Conservation (phyloP, 2,329 filamentous ascomycete species). For the Colletotrichum navitas region DNA sequence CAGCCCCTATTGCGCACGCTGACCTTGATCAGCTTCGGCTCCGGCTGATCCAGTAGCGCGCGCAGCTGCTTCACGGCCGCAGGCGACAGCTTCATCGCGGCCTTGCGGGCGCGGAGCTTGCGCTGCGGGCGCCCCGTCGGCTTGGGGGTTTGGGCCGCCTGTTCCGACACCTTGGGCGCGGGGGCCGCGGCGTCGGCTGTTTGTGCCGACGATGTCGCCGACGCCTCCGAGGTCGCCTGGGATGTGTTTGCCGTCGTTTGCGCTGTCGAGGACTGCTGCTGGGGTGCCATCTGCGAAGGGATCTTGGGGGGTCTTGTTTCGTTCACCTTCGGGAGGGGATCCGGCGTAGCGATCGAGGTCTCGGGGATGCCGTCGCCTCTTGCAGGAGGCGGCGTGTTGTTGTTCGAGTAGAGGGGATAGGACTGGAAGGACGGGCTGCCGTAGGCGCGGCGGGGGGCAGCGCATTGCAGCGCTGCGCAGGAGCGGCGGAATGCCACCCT, state of each 20-base stretch:
- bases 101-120: slow-evolving; percentile 82
- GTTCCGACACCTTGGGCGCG: slow-evolving; percentile 33
- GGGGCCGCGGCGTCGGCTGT: background rate
- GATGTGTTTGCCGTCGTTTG: slow-evolving; percentile 36
- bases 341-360: slow-evolving; percentile 61
- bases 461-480: slow-evolving; percentile 38
- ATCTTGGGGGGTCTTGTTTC: slow-evolving; percentile 63
- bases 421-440: slow-evolving; percentile 60
- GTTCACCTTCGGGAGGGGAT: slow-evolving; percentile 62
- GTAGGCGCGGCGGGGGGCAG: slow-evolving; percentile 36
- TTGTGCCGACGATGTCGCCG: slow-evolving; percentile 11
- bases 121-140: slow-evolving; percentile 56
- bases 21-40: slow-evolving; percentile 93
- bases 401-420: slow-evolving; percentile 62
- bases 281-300: slow-evolving; percentile 39
- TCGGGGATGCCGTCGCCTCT: slow-evolving; percentile 60
- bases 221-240: slow-evolving; percentile 11
- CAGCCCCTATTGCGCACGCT: slow-evolving; percentile 95
- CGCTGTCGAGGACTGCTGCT: slow-evolving; percentile 33
- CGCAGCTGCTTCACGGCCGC: slow-evolving; percentile 84
- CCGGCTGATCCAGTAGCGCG: slow-evolving; percentile 82
- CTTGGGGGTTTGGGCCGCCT: slow-evolving; percentile 49
- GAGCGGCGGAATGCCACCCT: slow-evolving; percentile 39
- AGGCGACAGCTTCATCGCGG: slow-evolving; percentile 88
- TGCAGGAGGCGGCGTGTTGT: slow-evolving; percentile 54